phyloP scores from a whole-genome alignment of 768 basidiomycete genomes.

The Panellus pusillus region DNA sequence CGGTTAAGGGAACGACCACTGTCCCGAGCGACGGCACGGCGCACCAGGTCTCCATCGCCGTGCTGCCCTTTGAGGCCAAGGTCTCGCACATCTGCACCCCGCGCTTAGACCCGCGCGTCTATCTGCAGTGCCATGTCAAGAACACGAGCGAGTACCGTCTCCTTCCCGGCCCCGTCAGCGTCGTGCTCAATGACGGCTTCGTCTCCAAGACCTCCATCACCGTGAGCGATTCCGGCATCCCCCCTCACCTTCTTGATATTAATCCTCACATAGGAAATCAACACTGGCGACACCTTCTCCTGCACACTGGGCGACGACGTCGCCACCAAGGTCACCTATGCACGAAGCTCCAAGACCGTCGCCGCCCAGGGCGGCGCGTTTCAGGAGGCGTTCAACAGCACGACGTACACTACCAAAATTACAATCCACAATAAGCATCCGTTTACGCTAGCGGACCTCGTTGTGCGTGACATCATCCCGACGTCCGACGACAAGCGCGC shows the following conservation, averaged over 20 bases:
- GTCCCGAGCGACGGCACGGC: slow-evolving; percentile 55
- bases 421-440: slow-evolving; percentile 49
- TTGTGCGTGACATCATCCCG: slow-evolving; percentile 50
- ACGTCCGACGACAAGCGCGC: slow-evolving; percentile 41
- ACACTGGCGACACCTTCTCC: slow-evolving; percentile 49
- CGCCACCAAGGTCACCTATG: slow-evolving; percentile 45
- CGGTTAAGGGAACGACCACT: slow-evolving; percentile 48
- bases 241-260: background rate
- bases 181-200: slow-evolving; percentile 58
- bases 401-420: slow-evolving; percentile 46
- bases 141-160: slow-evolving; percentile 60
- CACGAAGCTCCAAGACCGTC: slow-evolving; percentile 37
- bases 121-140: slow-evolving; percentile 53
- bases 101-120: slow-evolving; percentile 47
- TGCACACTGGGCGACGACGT: slow-evolving; percentile 55
- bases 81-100: slow-evolving; percentile 53
- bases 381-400: slow-evolving; percentile 42
- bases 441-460: slow-evolving; percentile 42
- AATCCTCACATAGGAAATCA: slow-evolving; percentile 40
- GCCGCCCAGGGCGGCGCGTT: slow-evolving; percentile 41
- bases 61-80: slow-evolving; percentile 45
- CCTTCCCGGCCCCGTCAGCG: slow-evolving; percentile 52
- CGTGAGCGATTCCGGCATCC: slow-evolving; percentile 28
- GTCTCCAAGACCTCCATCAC: slow-evolving; percentile 53
- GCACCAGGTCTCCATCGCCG: slow-evolving; percentile 55